Evolutionary conservation across 495 filamentous ascomycete genomes (phyloP).

Genomic region (Extremus antarcticus): DNA sequence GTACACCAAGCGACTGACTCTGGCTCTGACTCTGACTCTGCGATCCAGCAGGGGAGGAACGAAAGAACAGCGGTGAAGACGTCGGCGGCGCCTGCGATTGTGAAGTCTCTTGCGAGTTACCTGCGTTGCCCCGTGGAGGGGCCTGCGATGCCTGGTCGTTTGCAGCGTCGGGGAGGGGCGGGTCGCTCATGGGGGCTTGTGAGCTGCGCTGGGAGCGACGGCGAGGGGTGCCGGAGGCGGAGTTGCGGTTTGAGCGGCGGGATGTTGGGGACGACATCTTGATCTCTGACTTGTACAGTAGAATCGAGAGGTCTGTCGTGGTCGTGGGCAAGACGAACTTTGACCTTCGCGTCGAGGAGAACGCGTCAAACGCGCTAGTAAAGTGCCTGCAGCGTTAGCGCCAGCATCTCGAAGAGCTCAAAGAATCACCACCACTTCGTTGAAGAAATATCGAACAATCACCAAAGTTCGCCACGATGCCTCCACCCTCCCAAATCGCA

Average conservation of each 20-base stretch:
- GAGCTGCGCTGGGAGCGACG: slow-evolving; percentile 44
- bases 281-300: background rate
- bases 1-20: slow-evolving; percentile 34
- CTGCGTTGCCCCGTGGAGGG: slow-evolving; percentile 11
- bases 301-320: background rate
- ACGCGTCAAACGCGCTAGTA: no score
- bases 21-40: slow-evolving; percentile 19
- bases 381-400: no score
- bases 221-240: slow-evolving; percentile 45
- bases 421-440: background rate
- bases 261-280: slow-evolving; percentile 20
- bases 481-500: slow-evolving; percentile 57
- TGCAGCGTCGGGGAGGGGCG: slow-evolving; percentile 32
- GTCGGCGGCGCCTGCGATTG: slow-evolving; percentile 31
- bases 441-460: background rate
- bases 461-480: slow-evolving; percentile 39
- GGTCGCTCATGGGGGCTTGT: slow-evolving; percentile 41
- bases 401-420: no score
- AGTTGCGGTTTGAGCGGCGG: slow-evolving; percentile 36
- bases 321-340: background rate
- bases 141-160: slow-evolving; percentile 30
- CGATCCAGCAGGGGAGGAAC: slow-evolving; percentile 53
- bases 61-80: slow-evolving; percentile 76
- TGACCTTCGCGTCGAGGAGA: no score
- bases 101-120: slow-evolving; percentile 11